Base-by-base conservation (phyloP, 441 rosid species). In the Populus hybrid region DNA sequence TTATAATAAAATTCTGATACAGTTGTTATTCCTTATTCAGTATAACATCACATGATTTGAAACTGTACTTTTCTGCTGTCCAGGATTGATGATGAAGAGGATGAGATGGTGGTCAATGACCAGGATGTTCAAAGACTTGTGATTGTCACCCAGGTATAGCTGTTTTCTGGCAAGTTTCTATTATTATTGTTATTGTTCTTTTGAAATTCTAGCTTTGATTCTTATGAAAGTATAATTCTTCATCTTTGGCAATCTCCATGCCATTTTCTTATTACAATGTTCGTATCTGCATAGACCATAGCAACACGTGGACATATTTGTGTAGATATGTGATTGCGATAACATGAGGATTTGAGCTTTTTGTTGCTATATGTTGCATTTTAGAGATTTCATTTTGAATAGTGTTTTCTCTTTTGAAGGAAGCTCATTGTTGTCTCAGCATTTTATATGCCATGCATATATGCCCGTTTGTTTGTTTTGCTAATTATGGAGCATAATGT, bases 41-140 rank as follows among this genome's bases (percentile, higher is more conserved):
- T 42, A 10, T 38, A 38, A 21, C 65, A 61, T 61, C 26, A 21
- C 65, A 16, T n/a, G 26, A 32, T 30, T 7, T 70, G 28, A 20
- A 38, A 70, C 59, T 2, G 23, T 69, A 9, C 30, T 57, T 73
- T 75, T 24, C 71, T 61, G 64, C 76, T 72, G 11, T 35, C 76
- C 72, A 93, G 98, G 91, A 83, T 86, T 82, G 96, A 88, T 70
- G 97, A 90, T 46, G 98, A 94, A 75, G 97, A 97, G 32, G 97
- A 94, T 77, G 97, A 94, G 76, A 82, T 85, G 50, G 79, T 82
- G 80, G 92, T 81, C 80, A 84, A 86, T 76, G 95, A 93, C 85
- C 95, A 89, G 77, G 93, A 93, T 90, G 97, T 94, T 84, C 93
- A 93, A 72, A 92, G 94, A 77, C 98, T 97, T 67, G 96, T 96